phyloP scores from a whole-genome alignment of 2,329 filamentous ascomycete species.

The Bimuria novae-zelandiae region DNA sequence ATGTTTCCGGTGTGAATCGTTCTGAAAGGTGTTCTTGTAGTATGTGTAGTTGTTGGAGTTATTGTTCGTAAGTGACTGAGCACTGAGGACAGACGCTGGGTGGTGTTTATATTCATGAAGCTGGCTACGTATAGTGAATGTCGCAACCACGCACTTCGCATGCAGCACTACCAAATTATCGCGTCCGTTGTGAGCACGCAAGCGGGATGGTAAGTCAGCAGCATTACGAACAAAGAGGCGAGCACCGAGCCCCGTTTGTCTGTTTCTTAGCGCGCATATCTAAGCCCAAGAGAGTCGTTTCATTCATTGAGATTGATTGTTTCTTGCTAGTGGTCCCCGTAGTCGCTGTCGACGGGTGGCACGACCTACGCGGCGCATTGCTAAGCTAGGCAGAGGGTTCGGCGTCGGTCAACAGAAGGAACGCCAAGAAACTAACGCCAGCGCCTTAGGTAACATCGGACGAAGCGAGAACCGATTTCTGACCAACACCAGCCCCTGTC shows the following conservation, averaged over 20 bases:
- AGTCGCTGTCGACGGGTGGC: no score
- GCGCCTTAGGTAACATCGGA: neutral
- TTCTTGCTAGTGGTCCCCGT: neutral
- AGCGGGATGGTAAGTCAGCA: neutral
- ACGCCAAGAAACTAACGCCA: neutral
- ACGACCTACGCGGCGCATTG: neutral
- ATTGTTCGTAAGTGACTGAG: neutral
- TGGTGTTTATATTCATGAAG: constrained; percentile 3
- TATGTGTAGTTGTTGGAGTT: neutral
- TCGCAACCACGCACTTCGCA: neutral
- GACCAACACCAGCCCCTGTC: neutral
- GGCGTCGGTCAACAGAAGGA: neutral
- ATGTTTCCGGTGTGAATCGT: constrained; percentile 3
- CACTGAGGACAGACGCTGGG: neutral
- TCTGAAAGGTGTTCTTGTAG: neutral
- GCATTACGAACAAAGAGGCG: neutral
- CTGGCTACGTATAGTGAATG: neutral
- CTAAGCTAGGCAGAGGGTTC: neutral
- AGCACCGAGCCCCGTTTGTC: neutral
- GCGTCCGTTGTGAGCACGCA: neutral
- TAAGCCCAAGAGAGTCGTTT: neutral
- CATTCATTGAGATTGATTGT: neutral
- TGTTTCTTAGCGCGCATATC: neutral
- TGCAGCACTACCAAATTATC: neutral
- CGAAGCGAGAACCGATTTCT: no score